Evolutionary conservation across 148 eudicot species (phyloP).

Genomic region (Fagopyrum tataricum): DNA sequence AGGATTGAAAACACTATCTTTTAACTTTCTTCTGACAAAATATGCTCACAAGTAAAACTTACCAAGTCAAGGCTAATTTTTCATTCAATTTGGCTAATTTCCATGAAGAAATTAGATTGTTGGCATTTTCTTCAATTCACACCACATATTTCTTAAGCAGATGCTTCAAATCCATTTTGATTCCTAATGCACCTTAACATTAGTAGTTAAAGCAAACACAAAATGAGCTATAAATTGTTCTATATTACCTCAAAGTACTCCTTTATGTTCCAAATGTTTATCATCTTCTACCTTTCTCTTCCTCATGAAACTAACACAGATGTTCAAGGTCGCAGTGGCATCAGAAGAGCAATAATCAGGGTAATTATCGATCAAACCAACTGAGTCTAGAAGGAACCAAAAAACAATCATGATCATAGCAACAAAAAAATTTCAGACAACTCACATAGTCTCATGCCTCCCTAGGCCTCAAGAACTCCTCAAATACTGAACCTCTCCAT

Average conservation of each 20-base stretch:
- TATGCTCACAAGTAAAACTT: background rate
- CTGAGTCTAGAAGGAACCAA: conserved; percentile 15
- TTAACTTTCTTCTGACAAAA: background rate
- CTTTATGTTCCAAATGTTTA: background rate
- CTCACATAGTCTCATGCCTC: background rate
- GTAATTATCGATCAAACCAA: conserved; percentile 10
- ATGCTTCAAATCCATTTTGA: background rate
- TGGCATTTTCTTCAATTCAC: background rate
- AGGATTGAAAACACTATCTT: background rate
- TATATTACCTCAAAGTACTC: too few relatives aligned
- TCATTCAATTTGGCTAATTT: background rate
- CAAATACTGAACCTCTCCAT: conserved; percentile 16
- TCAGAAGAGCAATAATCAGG: background rate
- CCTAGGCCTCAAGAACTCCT: background rate
- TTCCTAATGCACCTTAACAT: background rate
- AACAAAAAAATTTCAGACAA: conserved; percentile 7
- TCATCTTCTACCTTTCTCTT: background rate
- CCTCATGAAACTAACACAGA: background rate
- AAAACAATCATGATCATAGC: conserved; percentile 16
- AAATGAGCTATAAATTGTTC: background rate
- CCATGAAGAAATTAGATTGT: background rate
- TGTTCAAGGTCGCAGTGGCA: background rate
- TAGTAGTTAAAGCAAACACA: background rate
- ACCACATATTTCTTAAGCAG: background rate
- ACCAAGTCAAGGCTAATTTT: background rate